Percentiles rank a stretch among this genome's conserved stretches.
These are phyloP conservation scores for Harrya chromipes DNA, from an alignment of 768 basidiomycete genomes.

Conservation along the genomic window DNA sequence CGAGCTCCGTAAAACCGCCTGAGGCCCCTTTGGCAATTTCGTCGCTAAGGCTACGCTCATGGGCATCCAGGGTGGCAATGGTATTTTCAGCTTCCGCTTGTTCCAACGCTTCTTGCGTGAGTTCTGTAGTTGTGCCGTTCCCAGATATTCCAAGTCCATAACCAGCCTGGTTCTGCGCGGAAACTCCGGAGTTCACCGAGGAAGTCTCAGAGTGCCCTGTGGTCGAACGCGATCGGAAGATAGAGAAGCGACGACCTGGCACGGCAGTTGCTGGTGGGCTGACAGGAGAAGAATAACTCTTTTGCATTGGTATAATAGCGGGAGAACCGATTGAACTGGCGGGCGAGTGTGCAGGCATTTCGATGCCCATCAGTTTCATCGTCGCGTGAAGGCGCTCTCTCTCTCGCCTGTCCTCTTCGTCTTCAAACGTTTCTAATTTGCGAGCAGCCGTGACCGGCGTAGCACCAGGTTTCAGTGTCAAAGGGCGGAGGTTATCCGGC, in stretches of 20 bases:
- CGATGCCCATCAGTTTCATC: slow-evolving; percentile 93
- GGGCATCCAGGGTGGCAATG: slow-evolving; percentile 74
- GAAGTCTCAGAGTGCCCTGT: slow-evolving; percentile 43
- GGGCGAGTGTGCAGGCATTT: slow-evolving; percentile 54
- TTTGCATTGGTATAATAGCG: slow-evolving; percentile 37
- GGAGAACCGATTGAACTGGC: slow-evolving; percentile 18
- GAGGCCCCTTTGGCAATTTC: slow-evolving; percentile 73
- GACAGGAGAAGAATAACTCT: slow-evolving; percentile 39
- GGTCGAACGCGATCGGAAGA: slow-evolving; percentile 60
- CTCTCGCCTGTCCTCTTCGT: slow-evolving; percentile 88
- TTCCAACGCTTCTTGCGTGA: slow-evolving; percentile 75
- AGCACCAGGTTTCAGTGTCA: slow-evolving; percentile 70
- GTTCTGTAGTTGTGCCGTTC: slow-evolving; percentile 34
- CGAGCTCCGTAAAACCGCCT: slow-evolving; percentile 80
- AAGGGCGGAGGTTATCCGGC: slow-evolving; percentile 58
- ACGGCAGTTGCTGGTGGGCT: slow-evolving; percentile 25
- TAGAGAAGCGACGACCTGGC: slow-evolving; percentile 57
- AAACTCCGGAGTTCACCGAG: slow-evolving; percentile 45
- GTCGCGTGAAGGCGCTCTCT: slow-evolving; percentile 85
- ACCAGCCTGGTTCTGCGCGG: slow-evolving; percentile 34
- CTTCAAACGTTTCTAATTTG: slow-evolving; percentile 84
- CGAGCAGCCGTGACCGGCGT: slow-evolving; percentile 57
- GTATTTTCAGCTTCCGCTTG: slow-evolving; percentile 76
- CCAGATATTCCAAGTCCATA: slow-evolving; percentile 30
- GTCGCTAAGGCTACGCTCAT: slow-evolving; percentile 66